Conservation (phyloP, 2,329 filamentous ascomycete genomes). For the Colletotrichum neosansevieriae region DNA sequence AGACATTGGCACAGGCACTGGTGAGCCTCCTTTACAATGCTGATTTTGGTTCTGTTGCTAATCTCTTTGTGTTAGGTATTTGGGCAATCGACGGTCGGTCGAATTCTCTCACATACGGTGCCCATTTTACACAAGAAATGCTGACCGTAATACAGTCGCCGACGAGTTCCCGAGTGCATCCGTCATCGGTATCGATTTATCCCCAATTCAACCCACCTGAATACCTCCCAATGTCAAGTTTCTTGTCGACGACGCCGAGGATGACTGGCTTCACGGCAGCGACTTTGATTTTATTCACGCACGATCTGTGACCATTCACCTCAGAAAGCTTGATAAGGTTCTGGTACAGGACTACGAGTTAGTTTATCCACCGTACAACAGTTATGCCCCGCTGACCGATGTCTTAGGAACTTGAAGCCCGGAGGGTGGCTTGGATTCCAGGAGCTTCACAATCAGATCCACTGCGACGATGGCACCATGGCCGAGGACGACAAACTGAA, state of each 20-base stretch:
- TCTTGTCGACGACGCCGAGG: constrained; percentile 72
- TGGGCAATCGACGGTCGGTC: constrained; percentile 63
- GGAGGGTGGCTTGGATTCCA: constrained; percentile 67
- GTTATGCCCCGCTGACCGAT: constrained; percentile 36
- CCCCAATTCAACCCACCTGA: constrained; percentile 59
- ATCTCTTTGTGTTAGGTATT: constrained; percentile 48
- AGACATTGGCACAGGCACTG: constrained; percentile 63
- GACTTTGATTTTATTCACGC: constrained; percentile 70
- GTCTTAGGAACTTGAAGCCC: constrained; percentile 52
- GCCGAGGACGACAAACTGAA: constrained; percentile 53
- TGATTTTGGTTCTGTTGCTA: background rate
- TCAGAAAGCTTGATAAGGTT: constrained; percentile 64
- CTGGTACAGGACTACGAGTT: constrained; percentile 53
- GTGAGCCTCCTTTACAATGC: constrained; percentile 43
- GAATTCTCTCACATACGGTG: too few relatives aligned
- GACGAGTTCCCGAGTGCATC: constrained; percentile 56
- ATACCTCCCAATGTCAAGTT: constrained; percentile 73
- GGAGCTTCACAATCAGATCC: constrained; percentile 56
- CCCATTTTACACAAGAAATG: too few relatives aligned
- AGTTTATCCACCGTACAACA: constrained; percentile 42
- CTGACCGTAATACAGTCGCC: constrained; percentile 47
- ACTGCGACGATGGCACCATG: constrained; percentile 60
- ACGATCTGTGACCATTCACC: constrained; percentile 60
- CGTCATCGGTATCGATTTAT: constrained; percentile 58
- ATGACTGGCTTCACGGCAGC: constrained; percentile 65